A percentile compares a stretch with the other conserved stretches of the same genome.
These are phyloP conservation scores for Penicillium robsamsonii DNA, from an alignment of 495 filamentous ascomycete genomes.

Conservation along the genomic window DNA sequence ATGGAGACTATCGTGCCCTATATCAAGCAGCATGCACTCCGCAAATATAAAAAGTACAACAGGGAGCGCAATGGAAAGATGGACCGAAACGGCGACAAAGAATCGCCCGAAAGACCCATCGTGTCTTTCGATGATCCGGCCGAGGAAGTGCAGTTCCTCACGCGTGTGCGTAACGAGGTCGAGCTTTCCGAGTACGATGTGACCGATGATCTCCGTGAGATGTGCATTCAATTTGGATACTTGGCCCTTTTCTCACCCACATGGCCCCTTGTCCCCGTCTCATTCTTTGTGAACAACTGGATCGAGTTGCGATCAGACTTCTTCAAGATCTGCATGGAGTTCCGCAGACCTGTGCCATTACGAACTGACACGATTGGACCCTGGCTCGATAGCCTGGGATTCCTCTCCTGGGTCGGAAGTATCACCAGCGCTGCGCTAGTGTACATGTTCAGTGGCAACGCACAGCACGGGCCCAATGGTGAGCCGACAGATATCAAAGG, in stretches of 20 bases:
- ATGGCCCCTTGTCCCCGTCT: conserved; percentile 86
- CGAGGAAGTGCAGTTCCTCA: conserved; percentile 75
- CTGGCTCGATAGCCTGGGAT: conserved; percentile 84
- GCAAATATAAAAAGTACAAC: conserved; percentile 65
- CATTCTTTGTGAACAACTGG: conserved; percentile 96
- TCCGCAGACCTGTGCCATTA: conserved; percentile 81
- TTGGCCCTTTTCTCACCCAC: conserved; percentile 89
- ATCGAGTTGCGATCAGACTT: conserved; percentile 90
- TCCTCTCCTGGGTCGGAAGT: conserved; percentile 89
- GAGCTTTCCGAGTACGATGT: conserved; percentile 85
- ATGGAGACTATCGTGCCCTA: conserved; percentile 87
- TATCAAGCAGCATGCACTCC: conserved; percentile 69
- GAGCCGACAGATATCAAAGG: conserved; percentile 62
- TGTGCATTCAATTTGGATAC: conserved; percentile 94
- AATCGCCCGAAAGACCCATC: conserved; percentile 24
- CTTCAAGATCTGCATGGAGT: conserved; percentile 88
- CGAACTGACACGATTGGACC: conserved; percentile 92
- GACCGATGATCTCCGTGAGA: conserved; percentile 83
- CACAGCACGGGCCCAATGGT: conserved; percentile 55
- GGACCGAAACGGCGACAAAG: conserved; percentile 27
- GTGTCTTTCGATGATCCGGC: conserved; percentile 50
- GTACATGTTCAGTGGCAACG: conserved; percentile 74
- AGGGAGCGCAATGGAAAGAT: conserved; percentile 31
- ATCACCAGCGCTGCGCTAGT: conserved; percentile 80
- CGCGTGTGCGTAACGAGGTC: conserved; percentile 81